These are phyloP conservation scores for Ceratocystis destructans DNA, from an alignment of 2,329 filamentous ascomycete species.

Conservation along the genomic window DNA sequence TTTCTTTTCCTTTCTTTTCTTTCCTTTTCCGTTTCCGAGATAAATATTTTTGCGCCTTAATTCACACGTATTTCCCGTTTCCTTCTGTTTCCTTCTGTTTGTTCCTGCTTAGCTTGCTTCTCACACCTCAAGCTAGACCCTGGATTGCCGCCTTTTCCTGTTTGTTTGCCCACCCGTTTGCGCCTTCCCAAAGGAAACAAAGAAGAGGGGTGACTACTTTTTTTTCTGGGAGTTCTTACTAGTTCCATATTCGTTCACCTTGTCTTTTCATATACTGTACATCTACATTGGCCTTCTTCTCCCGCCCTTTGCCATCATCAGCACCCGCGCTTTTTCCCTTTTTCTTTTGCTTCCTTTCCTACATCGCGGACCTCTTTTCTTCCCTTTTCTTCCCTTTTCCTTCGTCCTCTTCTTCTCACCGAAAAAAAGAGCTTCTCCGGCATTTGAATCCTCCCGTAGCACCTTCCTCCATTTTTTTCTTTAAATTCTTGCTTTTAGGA, in stretches of 20 bases:
- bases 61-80: not conserved
- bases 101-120: not conserved
- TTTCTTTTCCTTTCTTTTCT: not conserved
- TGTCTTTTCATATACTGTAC: not conserved
- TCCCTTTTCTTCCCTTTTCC: not conserved
- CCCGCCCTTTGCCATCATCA: not conserved
- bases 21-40: not conserved
- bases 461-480: slow-evolving; percentile 15
- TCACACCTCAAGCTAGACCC: not conserved
- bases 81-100: not conserved
- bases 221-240: not conserved
- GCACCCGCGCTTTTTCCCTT: not conserved
- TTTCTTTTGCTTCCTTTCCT: slow-evolving; percentile 6
- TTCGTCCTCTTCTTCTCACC: slow-evolving; percentile 1
- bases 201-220: slow-evolving; percentile 2
- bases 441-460: slow-evolving; percentile 2
- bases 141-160: not conserved
- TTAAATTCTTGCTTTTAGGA: slow-evolving; percentile 12
- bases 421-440: not conserved
- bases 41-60: not conserved
- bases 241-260: not conserved
- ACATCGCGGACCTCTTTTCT: not conserved
- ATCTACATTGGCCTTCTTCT: not conserved
- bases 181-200: not conserved
- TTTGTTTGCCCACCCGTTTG: not conserved